Evolutionary conservation across 1,284 basidiomycete species (phyloP), one percentile per base, ranked within the genome.

Genomic region (Phaffia rhodozyma): DNA sequence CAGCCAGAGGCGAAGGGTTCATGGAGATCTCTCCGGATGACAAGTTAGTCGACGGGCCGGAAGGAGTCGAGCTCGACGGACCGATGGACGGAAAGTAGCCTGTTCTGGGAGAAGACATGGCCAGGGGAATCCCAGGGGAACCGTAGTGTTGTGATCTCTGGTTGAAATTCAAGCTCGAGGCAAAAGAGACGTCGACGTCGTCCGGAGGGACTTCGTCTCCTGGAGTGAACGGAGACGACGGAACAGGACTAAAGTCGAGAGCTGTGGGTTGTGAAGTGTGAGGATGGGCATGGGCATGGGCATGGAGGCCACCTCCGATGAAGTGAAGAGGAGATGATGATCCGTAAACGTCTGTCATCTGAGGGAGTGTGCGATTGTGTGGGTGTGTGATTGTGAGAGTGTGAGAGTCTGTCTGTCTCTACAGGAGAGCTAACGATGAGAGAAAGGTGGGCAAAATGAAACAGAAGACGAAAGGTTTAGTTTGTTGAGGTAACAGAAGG

Each of bases 141-240:
- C 38, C 38, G 38, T 43, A 43, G 16, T 43, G 38, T 16, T 43
- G 38, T 43, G 38, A 11, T 43, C 38, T 43, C 38, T 43, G 38
- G 13, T 43, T 43, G 13, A 43, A 43, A 43, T 43, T 43, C 38
- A 43, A 43, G 13, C 38, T 43, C 16, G 61, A 62, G 38, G 61
- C 61, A 50, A 62, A 62, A 21, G 61, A 62, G 55, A 55, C 61
- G 34, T 62, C 61, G 47, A 62, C 61, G 55, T 62, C 61, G 29
- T 43, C 38, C 38, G 38, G 38, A 43, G 57, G 61, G 25, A 55
- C 49, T 27, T 62, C 61, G 20, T 62, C 61, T 16, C 61, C 61
- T 47, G 54, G 43, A 11, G 53, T 43, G 61, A 57, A 62, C 9
- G 61, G 61, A 6, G 55, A 57, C 16, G 61, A 62, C 20, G 61